phyloP scores from a whole-genome alignment of 2,329 filamentous ascomycete species.

The Orbilia ellipsospora region DNA sequence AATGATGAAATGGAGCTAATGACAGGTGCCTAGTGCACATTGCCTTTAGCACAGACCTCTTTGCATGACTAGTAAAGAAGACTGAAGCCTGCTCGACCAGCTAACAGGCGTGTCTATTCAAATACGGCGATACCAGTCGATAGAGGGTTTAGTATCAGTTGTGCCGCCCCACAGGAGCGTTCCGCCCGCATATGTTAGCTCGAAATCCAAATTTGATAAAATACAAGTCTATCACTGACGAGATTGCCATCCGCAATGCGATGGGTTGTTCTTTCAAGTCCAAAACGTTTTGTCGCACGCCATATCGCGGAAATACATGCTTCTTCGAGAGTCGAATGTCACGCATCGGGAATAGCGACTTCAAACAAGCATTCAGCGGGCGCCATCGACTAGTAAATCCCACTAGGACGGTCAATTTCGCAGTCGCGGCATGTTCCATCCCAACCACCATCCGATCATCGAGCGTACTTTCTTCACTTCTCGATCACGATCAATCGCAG shows the following conservation, averaged over 20 bases:
- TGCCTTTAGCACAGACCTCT: not conserved
- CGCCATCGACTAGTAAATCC: not conserved
- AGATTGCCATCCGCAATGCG: slow-evolving; percentile 5
- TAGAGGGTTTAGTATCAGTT: too few species aligned
- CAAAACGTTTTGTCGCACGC: not conserved
- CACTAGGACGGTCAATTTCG: not conserved
- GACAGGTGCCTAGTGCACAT: too few species aligned
- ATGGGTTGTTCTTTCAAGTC: not conserved
- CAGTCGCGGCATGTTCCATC: not conserved
- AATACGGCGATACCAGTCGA: too few species aligned
- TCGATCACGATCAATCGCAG: not conserved
- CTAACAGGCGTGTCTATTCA: too few species aligned
- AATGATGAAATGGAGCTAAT: not conserved
- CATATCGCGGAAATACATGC: not conserved
- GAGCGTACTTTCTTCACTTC: not conserved
- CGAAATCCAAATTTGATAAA: too few species aligned
- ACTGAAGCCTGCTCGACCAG: too few species aligned
- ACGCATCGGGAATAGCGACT: not conserved
- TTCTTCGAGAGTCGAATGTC: not conserved
- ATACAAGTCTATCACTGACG: too few species aligned
- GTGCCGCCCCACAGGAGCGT: too few species aligned
- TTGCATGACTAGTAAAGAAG: too few species aligned
- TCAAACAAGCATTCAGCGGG: not conserved
- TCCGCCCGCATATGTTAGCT: too few species aligned
- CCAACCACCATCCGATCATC: not conserved